phyloP scores from a whole-genome alignment of 225 moss, liverwort and hornwort genomes.

The Ulota crispa region DNA sequence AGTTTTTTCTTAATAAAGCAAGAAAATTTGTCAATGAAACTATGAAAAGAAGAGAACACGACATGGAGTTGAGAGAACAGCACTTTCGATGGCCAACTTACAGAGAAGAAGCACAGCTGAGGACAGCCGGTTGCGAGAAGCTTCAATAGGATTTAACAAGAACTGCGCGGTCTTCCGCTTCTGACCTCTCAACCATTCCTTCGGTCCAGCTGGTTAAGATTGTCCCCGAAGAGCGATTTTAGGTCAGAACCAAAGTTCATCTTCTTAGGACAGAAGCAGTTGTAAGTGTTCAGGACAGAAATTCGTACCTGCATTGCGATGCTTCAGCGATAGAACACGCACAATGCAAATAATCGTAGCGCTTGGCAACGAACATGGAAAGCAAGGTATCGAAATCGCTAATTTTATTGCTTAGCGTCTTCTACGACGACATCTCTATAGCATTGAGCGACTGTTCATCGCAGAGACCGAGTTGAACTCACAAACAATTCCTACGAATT shows the following conservation, averaged over 20 bases:
- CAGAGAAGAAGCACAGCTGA: slow-evolving; percentile 70
- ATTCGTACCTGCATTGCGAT: slow-evolving; percentile 15
- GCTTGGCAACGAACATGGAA: background rate
- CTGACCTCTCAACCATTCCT: slow-evolving; percentile 81
- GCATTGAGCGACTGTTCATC: background rate
- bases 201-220: slow-evolving; percentile 64
- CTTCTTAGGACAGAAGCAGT: slow-evolving; percentile 13
- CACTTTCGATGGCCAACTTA: slow-evolving; percentile 35
- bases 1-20: background rate
- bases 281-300: slow-evolving; percentile 10
- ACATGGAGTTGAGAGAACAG: background rate
- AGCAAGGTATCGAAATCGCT: background rate
- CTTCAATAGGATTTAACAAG: slow-evolving; percentile 72
- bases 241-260: slow-evolving; percentile 29
- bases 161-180: slow-evolving; percentile 77
- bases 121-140: slow-evolving; percentile 68
- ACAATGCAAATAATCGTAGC: background rate
- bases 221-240: slow-evolving; percentile 24
- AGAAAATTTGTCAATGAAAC: background rate
- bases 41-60: background rate
- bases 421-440: background rate
- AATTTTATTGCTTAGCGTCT: background rate
- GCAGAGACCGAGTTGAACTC: background rate
- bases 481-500: background rate
- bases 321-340: slow-evolving; percentile 10